Evolutionary conservation across 192 early-diverging fungal species (phyloP), one percentile per base, ranked within the genome.

Genomic region (Linnemannia schmuckeri): DNA sequence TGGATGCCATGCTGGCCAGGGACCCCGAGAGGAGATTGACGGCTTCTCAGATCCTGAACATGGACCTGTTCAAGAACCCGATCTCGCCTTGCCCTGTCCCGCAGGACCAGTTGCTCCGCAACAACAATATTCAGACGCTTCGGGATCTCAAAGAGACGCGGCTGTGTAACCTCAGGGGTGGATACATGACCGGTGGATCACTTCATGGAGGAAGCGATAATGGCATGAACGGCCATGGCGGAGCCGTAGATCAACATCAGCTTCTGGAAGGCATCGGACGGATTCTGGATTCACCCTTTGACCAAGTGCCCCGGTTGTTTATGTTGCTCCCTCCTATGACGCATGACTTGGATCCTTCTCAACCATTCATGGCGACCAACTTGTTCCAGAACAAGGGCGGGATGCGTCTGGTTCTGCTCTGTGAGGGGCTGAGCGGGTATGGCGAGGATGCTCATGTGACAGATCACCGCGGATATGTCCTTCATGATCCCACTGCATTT

Each of bases 361-460:
- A 47, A 41, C 75, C 78, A 2, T 86, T 80, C 79, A 27, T 27
- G 61, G 73, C 83, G 30, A 61, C 70, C 1, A 80, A 80, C 61
- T 20, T 86, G 18, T 57, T 86, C 38, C 78, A 80, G 24, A 86
- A 86, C 71, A 80, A 77, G 63, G 55, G 69, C 4, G 46, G 61
- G 12, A 44, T 86, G 37, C 83, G 83, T 22, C 71, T 86, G 4
- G 79, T 86, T 13, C 42, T 86, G 57, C 75, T 86, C 3, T 86
- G 83, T 37, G 83, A 86, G 54, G 83, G 83, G 0, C 37, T 86
- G 6, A 86, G 75, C 33, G 79, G 79, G 1, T 86, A 86, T 52
- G 83, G 83, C 2, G 83, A 86, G 70, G 83, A 86, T 54, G 83
- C 83, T 6, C 83, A 86, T 69, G 49, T 86, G 3, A 86, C 83